Evolutionary conservation across 345 rosid species (phyloP).

Genomic region (Acer campestre): DNA sequence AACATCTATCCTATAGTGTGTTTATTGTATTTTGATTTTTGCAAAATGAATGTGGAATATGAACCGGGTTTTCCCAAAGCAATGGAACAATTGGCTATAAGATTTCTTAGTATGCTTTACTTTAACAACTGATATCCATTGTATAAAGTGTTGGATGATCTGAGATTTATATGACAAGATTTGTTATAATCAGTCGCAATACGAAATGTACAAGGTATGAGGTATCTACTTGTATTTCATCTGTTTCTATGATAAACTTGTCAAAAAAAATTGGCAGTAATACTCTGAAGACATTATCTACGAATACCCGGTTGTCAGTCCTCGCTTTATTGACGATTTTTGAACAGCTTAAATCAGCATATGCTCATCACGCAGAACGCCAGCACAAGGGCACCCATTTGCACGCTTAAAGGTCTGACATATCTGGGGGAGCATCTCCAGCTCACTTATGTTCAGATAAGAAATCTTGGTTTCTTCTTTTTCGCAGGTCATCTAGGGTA

Average conservation of each 20-base stretch:
- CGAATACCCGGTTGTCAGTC: not conserved
- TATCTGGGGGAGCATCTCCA: not conserved
- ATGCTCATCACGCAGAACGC: not conserved
- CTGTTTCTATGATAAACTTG: not conserved
- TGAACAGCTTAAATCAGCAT: not conserved
- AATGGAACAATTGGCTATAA: too few species aligned
- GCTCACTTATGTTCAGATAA: not conserved
- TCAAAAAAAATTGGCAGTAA: not conserved
- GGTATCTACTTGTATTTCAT: not conserved
- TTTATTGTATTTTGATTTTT: not conserved
- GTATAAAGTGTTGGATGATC: not conserved
- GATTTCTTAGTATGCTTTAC: not conserved
- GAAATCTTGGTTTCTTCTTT: not conserved
- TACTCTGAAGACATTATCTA: constrained; percentile 7
- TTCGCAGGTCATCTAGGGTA: constrained; percentile 59
- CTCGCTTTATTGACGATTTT: not conserved
- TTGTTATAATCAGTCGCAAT: not conserved
- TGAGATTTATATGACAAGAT: not conserved
- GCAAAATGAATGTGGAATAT: too few species aligned
- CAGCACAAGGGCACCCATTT: not conserved
- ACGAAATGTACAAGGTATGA: not conserved
- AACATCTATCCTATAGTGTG: too few species aligned
- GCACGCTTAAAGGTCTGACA: constrained; percentile 1
- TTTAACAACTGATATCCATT: not conserved
- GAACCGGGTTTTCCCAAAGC: too few species aligned